Conservation (phyloP, 2,329 filamentous ascomycete genomes). For the Hawksworthiomyces lignivorus region DNA sequence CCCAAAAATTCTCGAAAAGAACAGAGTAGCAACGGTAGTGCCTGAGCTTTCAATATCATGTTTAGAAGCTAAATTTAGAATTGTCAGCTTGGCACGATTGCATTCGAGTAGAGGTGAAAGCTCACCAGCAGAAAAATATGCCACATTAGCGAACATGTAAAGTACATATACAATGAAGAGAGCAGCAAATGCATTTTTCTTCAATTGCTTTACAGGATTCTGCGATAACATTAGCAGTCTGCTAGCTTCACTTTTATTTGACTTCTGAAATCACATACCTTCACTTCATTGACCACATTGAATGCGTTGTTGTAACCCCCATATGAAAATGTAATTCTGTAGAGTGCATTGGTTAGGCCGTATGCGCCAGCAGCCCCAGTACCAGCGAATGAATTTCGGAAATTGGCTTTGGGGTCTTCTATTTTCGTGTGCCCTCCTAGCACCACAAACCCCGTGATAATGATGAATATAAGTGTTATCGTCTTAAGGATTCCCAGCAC, state of each 20-base stretch:
- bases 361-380: conserved; percentile 33
- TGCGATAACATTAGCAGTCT: conserved; percentile 16
- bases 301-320: conserved; percentile 51
- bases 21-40: conserved; percentile 46
- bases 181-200: conserved; percentile 39
- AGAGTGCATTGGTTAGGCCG: conserved; percentile 50
- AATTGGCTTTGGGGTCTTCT: conserved; percentile 44
- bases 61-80: conserved; percentile 33
- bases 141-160: conserved; percentile 52
- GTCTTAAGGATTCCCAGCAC: conserved; percentile 49
- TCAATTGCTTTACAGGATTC: conserved; percentile 51
- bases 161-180: conserved; percentile 43
- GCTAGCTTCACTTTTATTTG: no score
- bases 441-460: conserved; percentile 50
- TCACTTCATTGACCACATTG: conserved; percentile 53
- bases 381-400: conserved; percentile 45
- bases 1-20: conserved; percentile 53
- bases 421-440: conserved; percentile 46
- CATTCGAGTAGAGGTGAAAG: no score
- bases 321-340: conserved; percentile 53
- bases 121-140: conserved; percentile 47
- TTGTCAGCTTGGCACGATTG: no score
- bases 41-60: conserved; percentile 41
- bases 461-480: conserved; percentile 49
- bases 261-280: conserved; percentile 17